These are phyloP conservation scores for Termitomyces sp. DNA, from an alignment of 768 basidiomycete genomes.

Conservation along the genomic window DNA sequence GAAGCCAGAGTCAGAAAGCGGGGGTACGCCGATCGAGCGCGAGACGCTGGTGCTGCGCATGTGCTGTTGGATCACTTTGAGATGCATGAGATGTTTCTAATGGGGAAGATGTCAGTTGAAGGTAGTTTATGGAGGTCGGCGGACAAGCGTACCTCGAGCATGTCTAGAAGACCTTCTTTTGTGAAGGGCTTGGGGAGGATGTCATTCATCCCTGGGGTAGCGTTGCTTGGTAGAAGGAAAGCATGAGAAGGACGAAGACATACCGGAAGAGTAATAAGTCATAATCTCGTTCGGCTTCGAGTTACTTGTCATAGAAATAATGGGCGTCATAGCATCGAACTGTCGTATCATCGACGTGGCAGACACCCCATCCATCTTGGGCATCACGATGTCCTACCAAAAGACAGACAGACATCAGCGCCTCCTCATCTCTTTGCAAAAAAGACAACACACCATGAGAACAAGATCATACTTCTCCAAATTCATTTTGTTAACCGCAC, in stretches of 20 bases:
- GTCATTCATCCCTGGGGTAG: conserved; percentile 86
- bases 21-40: conserved; percentile 65
- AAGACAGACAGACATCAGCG: background rate
- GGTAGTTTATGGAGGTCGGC: background rate
- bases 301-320: conserved; percentile 98
- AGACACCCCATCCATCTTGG: conserved; percentile 80
- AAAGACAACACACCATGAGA: conserved; percentile 69
- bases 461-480: conserved; percentile 94
- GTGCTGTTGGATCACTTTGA: conserved; percentile 83
- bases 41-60: conserved; percentile 45
- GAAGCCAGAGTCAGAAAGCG: conserved; percentile 51
- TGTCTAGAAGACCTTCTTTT: conserved; percentile 85
- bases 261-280: conserved; percentile 80
- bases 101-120: background rate
- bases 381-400: conserved; percentile 90
- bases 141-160: conserved; percentile 70
- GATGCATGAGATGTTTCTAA: conserved; percentile 84
- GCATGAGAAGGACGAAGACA: conserved; percentile 11
- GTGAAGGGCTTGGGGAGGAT: conserved; percentile 96
- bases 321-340: conserved; percentile 94
- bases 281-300: conserved; percentile 91
- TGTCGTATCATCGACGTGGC: conserved; percentile 93
- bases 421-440: background rate
- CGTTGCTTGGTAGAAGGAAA: background rate
- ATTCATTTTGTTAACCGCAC: conserved; percentile 96